A percentile compares a stretch with the other conserved stretches of the same genome.
These are phyloP conservation scores for Rubus parviflorus DNA, from an alignment of 306 rosid species.

Conservation along the genomic window DNA sequence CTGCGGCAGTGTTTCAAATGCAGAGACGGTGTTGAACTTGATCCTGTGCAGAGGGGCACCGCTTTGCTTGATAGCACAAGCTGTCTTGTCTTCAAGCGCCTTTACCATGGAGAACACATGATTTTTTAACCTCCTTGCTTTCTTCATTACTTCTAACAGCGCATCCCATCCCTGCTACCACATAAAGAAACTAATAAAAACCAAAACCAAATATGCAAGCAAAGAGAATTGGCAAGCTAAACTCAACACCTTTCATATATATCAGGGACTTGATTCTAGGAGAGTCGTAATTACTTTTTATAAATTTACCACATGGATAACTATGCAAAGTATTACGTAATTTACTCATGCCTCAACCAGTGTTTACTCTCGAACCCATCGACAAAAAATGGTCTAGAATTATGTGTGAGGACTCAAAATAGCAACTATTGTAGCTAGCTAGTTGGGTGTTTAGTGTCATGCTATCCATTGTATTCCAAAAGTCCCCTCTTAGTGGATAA, in stretches of 20 bases:
- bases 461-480: not conserved
- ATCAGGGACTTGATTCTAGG: no score
- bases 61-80: constrained; percentile 96
- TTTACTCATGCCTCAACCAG: not conserved
- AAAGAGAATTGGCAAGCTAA: not conserved
- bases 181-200: constrained; percentile 11
- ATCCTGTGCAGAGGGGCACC: constrained; percentile 94
- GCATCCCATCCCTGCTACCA: constrained; percentile 80
- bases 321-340: not conserved
- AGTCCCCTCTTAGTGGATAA: not conserved
- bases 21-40: constrained; percentile 87
- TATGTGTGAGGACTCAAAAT: not conserved
- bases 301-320: not conserved
- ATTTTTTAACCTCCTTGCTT: constrained; percentile 93
- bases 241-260: not conserved
- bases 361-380: no score
- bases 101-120: constrained; percentile 96
- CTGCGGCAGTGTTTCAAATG: constrained; percentile 95
- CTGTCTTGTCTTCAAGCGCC: constrained; percentile 96
- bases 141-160: constrained; percentile 85
- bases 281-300: no score
- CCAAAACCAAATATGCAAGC: not conserved
- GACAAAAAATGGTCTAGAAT: not conserved
- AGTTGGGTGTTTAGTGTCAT: not conserved
- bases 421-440: not conserved